Conservation (phyloP, 805 yeast species). For the Candida arabinofermentans region DNA sequence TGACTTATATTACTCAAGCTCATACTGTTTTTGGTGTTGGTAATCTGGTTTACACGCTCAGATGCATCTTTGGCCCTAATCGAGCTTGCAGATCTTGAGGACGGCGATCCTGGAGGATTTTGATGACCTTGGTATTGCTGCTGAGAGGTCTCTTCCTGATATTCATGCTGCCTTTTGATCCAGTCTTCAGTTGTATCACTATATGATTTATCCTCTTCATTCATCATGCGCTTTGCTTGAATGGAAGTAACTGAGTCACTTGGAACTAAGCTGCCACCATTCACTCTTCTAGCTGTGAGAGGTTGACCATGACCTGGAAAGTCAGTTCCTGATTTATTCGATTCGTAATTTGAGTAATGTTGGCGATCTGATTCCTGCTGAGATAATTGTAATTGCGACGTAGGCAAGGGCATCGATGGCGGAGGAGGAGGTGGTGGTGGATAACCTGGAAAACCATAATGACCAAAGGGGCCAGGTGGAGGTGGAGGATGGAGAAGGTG, state of each 20-base stretch:
- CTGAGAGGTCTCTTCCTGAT: constrained; percentile 4
- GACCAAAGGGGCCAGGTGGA: background rate
- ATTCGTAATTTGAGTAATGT: background rate
- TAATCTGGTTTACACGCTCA: background rate
- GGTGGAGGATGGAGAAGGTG: constrained; percentile 14
- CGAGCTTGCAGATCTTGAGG: background rate
- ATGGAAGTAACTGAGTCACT: constrained; percentile 15
- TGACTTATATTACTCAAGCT: background rate
- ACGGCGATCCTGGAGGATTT: background rate
- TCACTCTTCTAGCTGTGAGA: background rate
- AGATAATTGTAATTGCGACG: too few relatives aligned
- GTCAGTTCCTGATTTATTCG: background rate
- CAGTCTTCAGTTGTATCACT: constrained; percentile 21
- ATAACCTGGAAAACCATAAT: background rate
- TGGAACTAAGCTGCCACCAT: constrained; percentile 8
- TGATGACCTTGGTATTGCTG: background rate
- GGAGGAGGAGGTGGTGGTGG: constrained; percentile 10
- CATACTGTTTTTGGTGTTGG: constrained; percentile 2
- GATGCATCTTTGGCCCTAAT: background rate
- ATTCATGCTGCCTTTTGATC: constrained; percentile 20
- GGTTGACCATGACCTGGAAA: background rate
- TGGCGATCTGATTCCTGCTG: too few relatives aligned
- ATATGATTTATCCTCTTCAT: constrained; percentile 1
- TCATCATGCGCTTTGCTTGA: constrained; percentile 1
- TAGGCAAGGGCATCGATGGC: too few relatives aligned